phyloP scores from a whole-genome alignment of 345 rosid species.

The Syzygium jambos region DNA sequence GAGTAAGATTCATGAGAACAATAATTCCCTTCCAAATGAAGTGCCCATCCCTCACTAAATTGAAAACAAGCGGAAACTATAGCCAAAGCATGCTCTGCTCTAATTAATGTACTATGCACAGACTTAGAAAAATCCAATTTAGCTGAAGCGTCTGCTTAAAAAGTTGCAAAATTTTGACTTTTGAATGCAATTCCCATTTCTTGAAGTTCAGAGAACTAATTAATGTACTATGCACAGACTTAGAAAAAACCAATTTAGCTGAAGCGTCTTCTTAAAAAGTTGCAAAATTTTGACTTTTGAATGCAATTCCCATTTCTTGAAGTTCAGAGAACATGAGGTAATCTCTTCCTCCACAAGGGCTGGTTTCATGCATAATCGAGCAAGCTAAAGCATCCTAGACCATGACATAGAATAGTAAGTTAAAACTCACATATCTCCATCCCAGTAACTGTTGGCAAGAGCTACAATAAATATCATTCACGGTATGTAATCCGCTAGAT shows the following conservation, averaged over 20 bases:
- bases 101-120: neutral
- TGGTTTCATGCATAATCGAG: neutral
- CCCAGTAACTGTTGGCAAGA: slow-evolving; percentile 34
- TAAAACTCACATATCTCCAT: slow-evolving; percentile 34
- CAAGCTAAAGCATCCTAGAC: neutral
- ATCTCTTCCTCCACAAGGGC: neutral
- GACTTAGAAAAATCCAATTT: neutral
- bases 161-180: neutral
- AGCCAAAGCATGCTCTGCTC: neutral
- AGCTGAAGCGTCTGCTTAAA: neutral
- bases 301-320: neutral
- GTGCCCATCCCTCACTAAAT: neutral
- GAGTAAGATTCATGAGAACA: neutral
- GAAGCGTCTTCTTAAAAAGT: neutral
- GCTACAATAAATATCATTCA: slow-evolving; percentile 34
- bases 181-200: neutral
- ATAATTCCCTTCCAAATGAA: neutral
- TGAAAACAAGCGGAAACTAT: neutral
- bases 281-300: neutral
- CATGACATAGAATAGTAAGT: neutral
- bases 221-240: neutral
- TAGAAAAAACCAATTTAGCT: neutral
- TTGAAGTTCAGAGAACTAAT: neutral
- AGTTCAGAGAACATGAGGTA: neutral
- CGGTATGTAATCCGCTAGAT: slow-evolving; percentile 22